Percentiles rank a stretch among this genome's conserved stretches.
Evolutionary conservation across 2,329 filamentous ascomycete species (phyloP).

Genomic region (Parastagonospora nodorum): DNA sequence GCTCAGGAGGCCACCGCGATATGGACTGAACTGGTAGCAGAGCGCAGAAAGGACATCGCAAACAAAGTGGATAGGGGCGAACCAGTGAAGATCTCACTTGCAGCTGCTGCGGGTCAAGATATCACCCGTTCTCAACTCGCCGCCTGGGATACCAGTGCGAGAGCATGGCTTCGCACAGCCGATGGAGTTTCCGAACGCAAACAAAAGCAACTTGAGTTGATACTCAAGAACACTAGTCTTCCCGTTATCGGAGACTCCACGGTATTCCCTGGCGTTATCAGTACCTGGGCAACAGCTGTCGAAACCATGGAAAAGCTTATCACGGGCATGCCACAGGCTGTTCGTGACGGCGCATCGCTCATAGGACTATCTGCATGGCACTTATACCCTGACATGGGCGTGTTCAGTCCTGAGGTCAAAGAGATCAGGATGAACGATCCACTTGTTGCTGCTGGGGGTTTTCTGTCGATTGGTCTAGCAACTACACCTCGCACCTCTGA

Average conservation of each 20-base stretch:
- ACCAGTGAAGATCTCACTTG: not conserved
- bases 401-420: not conserved
- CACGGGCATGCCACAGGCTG: constrained; percentile 8
- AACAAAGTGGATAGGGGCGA: not conserved
- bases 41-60: constrained; percentile 10
- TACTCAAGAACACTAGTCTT: constrained; percentile 13
- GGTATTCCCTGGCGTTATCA: constrained; percentile 8
- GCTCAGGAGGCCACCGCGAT: constrained; percentile 36
- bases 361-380: not conserved
- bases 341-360: constrained; percentile 6
- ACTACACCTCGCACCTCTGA: not conserved
- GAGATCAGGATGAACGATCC: not conserved
- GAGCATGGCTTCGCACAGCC: constrained; percentile 17
- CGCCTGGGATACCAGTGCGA: constrained; percentile 17
- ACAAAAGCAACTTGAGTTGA: constrained; percentile 14
- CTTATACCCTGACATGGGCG: not conserved
- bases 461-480: not conserved
- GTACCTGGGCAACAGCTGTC: constrained; percentile 15
- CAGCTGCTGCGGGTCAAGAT: constrained; percentile 1
- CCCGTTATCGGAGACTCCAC: constrained; percentile 1
- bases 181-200: constrained; percentile 2
- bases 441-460: not conserved
- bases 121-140: constrained; percentile 5
- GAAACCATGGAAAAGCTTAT: constrained; percentile 15
- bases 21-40: constrained; percentile 42